Evolutionary conservation across 805 yeast species (phyloP).

Genomic region (Lipomyces sp.): DNA sequence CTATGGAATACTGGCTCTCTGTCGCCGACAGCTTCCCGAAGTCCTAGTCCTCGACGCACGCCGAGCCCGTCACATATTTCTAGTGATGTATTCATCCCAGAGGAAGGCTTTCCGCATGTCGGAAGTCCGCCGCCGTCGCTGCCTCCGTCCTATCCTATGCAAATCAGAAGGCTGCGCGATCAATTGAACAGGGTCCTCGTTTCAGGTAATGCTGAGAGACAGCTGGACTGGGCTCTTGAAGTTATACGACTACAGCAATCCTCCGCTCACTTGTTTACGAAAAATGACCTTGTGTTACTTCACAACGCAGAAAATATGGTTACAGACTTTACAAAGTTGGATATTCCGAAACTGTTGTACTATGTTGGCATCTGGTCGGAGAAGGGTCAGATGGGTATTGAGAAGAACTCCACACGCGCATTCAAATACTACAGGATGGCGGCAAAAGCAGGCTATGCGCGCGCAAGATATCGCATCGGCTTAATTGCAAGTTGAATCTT

Average conservation of each 20-base stretch:
- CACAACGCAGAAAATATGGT: slow-evolving; percentile 2
- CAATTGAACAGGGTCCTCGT: not conserved
- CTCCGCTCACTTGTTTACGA: not conserved
- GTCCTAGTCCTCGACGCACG: too few relatives aligned
- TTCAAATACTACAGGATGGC: slow-evolving; percentile 35
- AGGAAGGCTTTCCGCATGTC: slow-evolving; percentile 6
- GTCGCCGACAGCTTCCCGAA: too few relatives aligned
- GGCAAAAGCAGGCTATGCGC: slow-evolving; percentile 34
- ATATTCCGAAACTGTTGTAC: slow-evolving; percentile 33
- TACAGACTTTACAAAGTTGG: not conserved
- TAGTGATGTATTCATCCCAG: slow-evolving; percentile 19
- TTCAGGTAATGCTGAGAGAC: not conserved
- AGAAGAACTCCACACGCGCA: slow-evolving; percentile 29
- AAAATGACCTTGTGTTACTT: slow-evolving; percentile 3
- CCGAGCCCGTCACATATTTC: too few relatives aligned
- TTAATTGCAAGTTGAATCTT: slow-evolving; percentile 16
- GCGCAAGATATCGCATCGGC: slow-evolving; percentile 42
- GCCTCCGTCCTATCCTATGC: slow-evolving; percentile 15
- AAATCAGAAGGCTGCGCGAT: not conserved
- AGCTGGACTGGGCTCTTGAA: slow-evolving; percentile 19
- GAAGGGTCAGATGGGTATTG: slow-evolving; percentile 34
- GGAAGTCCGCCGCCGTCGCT: not conserved
- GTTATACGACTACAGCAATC: slow-evolving; percentile 1
- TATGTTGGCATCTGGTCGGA: slow-evolving; percentile 34
- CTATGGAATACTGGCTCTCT: too few relatives aligned